Evolutionary conservation across 176 grass and related monocot species (phyloP).

Genomic region (Pontederia paniculata): DNA sequence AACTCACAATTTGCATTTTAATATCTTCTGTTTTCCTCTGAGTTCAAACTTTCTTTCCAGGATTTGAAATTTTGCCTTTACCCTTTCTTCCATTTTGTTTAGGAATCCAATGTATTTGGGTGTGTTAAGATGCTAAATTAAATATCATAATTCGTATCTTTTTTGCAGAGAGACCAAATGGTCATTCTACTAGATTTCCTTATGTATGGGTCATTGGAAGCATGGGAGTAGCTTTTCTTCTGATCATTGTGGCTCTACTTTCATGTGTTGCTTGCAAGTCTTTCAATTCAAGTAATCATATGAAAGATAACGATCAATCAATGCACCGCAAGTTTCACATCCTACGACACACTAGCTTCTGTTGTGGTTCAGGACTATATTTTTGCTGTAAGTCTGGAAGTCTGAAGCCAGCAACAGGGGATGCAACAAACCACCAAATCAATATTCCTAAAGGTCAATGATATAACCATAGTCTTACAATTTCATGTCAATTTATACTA

Average conservation of each 20-base stretch:
- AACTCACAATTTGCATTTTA: not conserved
- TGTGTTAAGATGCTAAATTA: not conserved
- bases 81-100: not conserved
- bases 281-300: constrained; percentile 33
- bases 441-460: constrained; percentile 74
- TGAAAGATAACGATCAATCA: constrained; percentile 50
- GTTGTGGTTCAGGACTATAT: constrained; percentile 84
- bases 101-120: not conserved
- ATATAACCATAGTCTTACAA: constrained; percentile 4
- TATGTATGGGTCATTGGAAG: constrained; percentile 94
- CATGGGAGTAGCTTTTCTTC: constrained; percentile 72
- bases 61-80: too few relatives aligned
- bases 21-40: not conserved
- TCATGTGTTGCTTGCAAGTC: constrained; percentile 48
- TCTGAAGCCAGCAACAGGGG: constrained; percentile 38
- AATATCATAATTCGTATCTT: not conserved
- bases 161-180: constrained; percentile 43
- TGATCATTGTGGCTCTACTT: constrained; percentile 66
- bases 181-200: constrained; percentile 59
- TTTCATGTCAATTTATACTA: not conserved
- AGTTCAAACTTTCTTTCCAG: too few relatives aligned
- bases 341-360: constrained; percentile 80
- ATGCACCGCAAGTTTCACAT: constrained; percentile 64
- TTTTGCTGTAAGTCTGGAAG: constrained; percentile 78
- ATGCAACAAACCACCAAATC: constrained; percentile 45